Base-by-base conservation (phyloP, 31 red algal species). In the Odonthalia washingtoniensis region DNA sequence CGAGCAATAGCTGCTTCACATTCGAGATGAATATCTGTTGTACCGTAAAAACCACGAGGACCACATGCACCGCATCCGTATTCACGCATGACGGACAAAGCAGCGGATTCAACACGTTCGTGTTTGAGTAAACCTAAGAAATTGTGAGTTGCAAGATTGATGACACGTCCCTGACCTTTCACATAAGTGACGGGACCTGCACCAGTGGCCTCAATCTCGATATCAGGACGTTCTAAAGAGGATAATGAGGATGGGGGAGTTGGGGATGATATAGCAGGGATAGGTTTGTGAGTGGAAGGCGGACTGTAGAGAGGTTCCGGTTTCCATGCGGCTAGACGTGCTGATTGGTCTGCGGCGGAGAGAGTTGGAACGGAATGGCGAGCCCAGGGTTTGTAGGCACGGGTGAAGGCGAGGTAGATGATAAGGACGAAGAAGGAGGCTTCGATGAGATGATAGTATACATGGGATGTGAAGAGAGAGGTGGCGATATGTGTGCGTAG, bases 11-110 rank as follows among this genome's bases (percentile, higher is more conserved):
- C 65, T n/a, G 90, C 79, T 77, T 99, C 97, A 80, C 92, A 94
- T 31, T 89, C 76, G 36, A 99, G 60, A 78, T 99, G 97, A 3
- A 91, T 63, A 75, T 90, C 91, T 53, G 90, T 89, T 38, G 94
- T 99, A 36, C 97, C 97, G 72, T 99, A 99, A 86, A 99, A 99
- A 32, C 97, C 97, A 39, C 97, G 84, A 65, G 97, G 97, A 36
- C 97, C 97, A 86, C 97, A 99, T 9, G 97, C 91, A 36, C 97
- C 97, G 33, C 91, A 95, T 27, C 97, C 97, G 65, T 94, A 96
- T 12, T 86, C 65, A 3, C 70, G 44, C 86, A 99, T 88, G 6
- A 90, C 91, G 0, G 27, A 21, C 4, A 42, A n/a, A n/a, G 94
- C 96, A 24, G 86, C 78, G 0, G 83, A 80, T 61, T 83, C 78